These are phyloP conservation scores for Colletotrichum australisinense DNA, from an alignment of 2,329 filamentous ascomycete genomes.

Conservation along the genomic window DNA sequence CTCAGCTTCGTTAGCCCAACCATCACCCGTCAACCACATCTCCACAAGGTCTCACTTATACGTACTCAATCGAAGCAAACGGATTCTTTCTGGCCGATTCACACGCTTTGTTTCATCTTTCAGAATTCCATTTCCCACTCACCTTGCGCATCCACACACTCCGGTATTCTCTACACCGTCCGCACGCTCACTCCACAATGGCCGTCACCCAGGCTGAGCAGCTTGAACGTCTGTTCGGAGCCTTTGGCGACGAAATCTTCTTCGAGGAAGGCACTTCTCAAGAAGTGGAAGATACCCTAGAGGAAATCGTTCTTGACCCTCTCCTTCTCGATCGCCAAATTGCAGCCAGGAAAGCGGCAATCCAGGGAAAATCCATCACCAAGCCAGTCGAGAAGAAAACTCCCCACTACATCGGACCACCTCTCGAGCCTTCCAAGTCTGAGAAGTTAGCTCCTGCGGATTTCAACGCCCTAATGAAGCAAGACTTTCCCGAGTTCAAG, in stretches of 20 bases:
- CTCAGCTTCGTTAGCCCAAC: background rate
- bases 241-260: background rate
- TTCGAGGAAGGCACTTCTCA: slow-evolving; percentile 8
- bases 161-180: too few relatives aligned
- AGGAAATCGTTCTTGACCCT: slow-evolving; percentile 8
- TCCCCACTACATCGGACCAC: background rate
- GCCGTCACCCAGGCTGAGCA: background rate
- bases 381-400: background rate
- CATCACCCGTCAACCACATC: background rate
- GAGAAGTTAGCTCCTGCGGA: slow-evolving; percentile 15
- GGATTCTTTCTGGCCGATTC: background rate
- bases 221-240: background rate
- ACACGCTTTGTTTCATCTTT: background rate
- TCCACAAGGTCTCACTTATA: background rate
- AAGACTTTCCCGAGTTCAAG: slow-evolving; percentile 27
- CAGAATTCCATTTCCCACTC: background rate
- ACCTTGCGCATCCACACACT: too few relatives aligned
- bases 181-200: background rate
- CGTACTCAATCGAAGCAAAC: background rate
- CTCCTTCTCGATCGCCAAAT: slow-evolving; percentile 18
- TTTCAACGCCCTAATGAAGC: slow-evolving; percentile 13
- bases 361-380: slow-evolving; percentile 2
- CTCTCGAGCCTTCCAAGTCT: slow-evolving; percentile 19
- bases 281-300: background rate
- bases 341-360: slow-evolving; percentile 16